phyloP scores from a whole-genome alignment of 805 yeast genomes.

The Martiniozyma abietophila region DNA sequence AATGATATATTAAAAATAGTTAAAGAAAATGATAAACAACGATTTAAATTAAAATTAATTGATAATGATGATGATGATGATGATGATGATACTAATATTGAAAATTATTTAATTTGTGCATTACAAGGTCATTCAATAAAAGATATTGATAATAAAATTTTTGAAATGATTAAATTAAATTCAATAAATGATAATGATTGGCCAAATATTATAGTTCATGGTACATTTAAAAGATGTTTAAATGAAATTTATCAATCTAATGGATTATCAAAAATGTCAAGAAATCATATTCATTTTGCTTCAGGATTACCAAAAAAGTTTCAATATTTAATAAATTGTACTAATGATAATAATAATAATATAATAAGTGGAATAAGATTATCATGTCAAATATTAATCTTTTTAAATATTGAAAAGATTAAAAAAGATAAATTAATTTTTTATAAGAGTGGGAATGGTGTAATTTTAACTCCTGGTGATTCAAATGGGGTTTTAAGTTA shows the following conservation, averaged over 20 bases:
- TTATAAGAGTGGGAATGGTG: conserved; percentile 63
- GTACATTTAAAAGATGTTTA: conserved; percentile 52
- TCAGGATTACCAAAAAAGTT: conserved; percentile 35
- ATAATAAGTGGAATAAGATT: conserved; percentile 69
- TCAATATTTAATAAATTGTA: conserved; percentile 10
- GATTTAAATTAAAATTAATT: conserved; percentile 40
- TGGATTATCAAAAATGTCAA: conserved; percentile 57
- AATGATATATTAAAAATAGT: conserved; percentile 59
- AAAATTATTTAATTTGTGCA: conserved; percentile 56
- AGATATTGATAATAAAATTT: no score
- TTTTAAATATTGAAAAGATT: conserved; percentile 46
- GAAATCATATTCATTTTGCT: conserved; percentile 87
- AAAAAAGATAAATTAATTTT: conserved; percentile 38
- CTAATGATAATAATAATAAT: not conserved
- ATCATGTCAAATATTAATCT: conserved; percentile 50
- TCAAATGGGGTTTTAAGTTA: conserved; percentile 40
- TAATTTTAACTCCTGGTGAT: conserved; percentile 58
- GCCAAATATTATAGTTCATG: conserved; percentile 63
- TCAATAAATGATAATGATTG: conserved; percentile 25
- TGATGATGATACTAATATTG: no score
- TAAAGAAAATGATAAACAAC: conserved; percentile 52
- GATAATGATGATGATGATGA: not conserved
- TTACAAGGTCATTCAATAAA: conserved; percentile 84
- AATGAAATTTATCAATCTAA: conserved; percentile 38
- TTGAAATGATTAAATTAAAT: conserved; percentile 10